Evolutionary conservation across 257 asterid species (phyloP).

Genomic region (Coffea eugenioides): DNA sequence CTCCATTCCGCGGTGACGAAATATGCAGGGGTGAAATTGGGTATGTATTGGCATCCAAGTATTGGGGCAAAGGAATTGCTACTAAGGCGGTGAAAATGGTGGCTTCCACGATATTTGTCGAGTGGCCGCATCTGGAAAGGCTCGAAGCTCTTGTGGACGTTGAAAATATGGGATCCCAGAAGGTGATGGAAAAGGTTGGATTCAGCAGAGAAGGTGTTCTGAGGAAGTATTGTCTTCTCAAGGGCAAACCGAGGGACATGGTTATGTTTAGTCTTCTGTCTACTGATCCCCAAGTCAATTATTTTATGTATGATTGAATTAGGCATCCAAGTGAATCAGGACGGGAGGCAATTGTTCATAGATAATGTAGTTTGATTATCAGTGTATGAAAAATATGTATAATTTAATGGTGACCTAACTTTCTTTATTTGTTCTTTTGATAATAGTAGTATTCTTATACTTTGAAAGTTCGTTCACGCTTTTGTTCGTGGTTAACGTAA

Average conservation of each 20-base stretch:
- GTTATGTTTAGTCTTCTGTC: slow-evolving; percentile 66
- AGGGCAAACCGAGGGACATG: slow-evolving; percentile 59
- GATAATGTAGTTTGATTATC: neutral
- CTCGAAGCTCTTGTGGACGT: slow-evolving; percentile 73
- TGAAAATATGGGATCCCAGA: slow-evolving; percentile 69
- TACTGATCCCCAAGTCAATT: slow-evolving; percentile 38
- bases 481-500: too few species aligned
- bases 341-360: neutral
- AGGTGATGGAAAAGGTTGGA: slow-evolving; percentile 80
- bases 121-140: slow-evolving; percentile 73
- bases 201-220: slow-evolving; percentile 65
- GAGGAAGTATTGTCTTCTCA: slow-evolving; percentile 59
- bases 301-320: slow-evolving; percentile 22
- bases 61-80: slow-evolving; percentile 82
- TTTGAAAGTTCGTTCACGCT: too few species aligned
- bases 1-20: slow-evolving; percentile 36
- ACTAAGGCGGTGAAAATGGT: slow-evolving; percentile 71
- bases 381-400: too few species aligned
- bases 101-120: slow-evolving; percentile 49
- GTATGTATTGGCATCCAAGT: slow-evolving; percentile 54
- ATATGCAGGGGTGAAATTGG: slow-evolving; percentile 73
- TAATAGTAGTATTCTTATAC: too few species aligned
- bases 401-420: too few species aligned
- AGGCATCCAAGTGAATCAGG: neutral
- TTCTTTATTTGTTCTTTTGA: too few species aligned